Evolutionary conservation across 345 rosid species (phyloP).

Genomic region (Anacardium occidentale): DNA sequence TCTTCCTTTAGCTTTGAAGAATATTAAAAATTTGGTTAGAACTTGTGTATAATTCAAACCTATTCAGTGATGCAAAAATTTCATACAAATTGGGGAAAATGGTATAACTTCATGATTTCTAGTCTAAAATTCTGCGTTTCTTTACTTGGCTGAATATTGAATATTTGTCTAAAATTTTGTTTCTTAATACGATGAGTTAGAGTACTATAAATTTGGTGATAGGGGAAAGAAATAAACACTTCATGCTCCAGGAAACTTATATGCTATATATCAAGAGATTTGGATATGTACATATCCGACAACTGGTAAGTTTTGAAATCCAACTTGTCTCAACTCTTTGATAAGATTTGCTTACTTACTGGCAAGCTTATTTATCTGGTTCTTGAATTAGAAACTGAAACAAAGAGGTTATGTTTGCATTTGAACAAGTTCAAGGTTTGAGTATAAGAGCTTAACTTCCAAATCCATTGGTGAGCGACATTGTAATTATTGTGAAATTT

Average conservation of each 20-base stretch:
- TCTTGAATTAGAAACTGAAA: background rate
- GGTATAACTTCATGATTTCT: background rate
- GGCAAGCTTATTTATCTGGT: background rate
- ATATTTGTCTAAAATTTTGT: background rate
- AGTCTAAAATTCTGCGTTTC: background rate
- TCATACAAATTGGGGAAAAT: background rate
- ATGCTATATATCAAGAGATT: slow-evolving; percentile 84
- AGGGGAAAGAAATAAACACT: slow-evolving; percentile 75
- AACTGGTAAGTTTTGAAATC: slow-evolving; percentile 56
- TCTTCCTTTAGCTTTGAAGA: too few relatives aligned
- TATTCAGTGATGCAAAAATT: background rate
- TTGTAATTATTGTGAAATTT: too few relatives aligned
- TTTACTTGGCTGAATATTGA: background rate
- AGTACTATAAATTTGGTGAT: slow-evolving; percentile 86
- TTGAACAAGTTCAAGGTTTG: background rate
- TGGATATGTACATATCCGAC: slow-evolving; percentile 64
- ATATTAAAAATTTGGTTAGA: background rate
- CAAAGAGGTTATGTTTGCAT: background rate
- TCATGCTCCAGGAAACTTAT: slow-evolving; percentile 87
- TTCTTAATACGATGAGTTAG: slow-evolving; percentile 72
- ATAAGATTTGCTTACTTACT: too few relatives aligned
- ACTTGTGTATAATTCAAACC: background rate
- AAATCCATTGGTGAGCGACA: too few relatives aligned
- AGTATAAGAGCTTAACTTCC: background rate
- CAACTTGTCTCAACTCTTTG: background rate